A percentile compares a stretch with the other conserved stretches of the same genome.
Evolutionary conservation across 1,284 basidiomycete genomes (phyloP).

Genomic region (Apiotrichum porosum): DNA sequence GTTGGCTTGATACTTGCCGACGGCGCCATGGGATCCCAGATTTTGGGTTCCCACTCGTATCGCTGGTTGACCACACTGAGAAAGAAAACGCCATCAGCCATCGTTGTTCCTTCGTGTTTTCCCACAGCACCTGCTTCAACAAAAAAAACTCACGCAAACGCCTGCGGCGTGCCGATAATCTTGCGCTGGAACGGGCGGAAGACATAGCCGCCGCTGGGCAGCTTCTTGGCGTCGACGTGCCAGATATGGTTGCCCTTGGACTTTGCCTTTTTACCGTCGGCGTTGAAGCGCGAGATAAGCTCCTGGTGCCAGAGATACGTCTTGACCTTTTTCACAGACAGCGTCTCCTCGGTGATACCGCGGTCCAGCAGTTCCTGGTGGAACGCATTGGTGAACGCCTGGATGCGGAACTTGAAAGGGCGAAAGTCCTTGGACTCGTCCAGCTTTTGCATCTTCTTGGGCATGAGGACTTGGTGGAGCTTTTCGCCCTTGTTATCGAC

Average conservation of each 20-base stretch:
- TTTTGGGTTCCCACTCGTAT: conserved; percentile 88
- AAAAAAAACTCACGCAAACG: conserved; percentile 58
- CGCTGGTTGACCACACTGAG: conserved; percentile 59
- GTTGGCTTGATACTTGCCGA: conserved; percentile 69
- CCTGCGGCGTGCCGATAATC: conserved; percentile 72
- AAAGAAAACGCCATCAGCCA: neutral
- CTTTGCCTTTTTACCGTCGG: conserved; percentile 98
- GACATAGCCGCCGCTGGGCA: conserved; percentile 70
- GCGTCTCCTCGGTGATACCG: conserved; percentile 53
- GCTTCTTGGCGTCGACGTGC: conserved; percentile 93
- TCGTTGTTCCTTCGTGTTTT: no score
- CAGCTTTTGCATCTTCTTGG: conserved; percentile 93
- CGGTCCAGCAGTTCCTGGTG: conserved; percentile 62
- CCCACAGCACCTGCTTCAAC: neutral
- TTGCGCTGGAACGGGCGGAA: conserved; percentile 88
- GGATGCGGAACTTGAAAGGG: conserved; percentile 98
- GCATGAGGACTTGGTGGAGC: conserved; percentile 98
- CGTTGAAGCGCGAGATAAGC: conserved; percentile 95
- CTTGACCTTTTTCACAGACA: conserved; percentile 70
- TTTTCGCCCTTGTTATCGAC: conserved; percentile 92
- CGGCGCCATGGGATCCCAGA: conserved; percentile 94
- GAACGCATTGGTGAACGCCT: conserved; percentile 96
- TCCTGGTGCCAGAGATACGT: conserved; percentile 92
- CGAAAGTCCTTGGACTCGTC: conserved; percentile 95
- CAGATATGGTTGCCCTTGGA: conserved; percentile 99